Percentiles rank a stretch among this genome's conserved stretches.
phyloP scores from a whole-genome alignment of 495 filamentous ascomycete genomes.

The Daldinia childiae region DNA sequence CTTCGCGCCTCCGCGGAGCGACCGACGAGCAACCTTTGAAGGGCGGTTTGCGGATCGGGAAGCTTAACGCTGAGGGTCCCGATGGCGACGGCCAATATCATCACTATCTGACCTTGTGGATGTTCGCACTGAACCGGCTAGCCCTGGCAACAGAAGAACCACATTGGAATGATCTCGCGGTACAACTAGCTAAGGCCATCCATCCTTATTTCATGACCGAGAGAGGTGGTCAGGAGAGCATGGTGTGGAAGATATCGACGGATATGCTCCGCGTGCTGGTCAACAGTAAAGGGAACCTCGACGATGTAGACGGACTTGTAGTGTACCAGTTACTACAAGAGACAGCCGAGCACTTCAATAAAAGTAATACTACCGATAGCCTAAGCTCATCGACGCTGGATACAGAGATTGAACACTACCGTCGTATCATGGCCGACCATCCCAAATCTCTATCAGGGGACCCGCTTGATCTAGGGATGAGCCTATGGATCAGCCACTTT shows the following conservation, averaged over 20 bases:
- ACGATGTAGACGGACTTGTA: constrained; percentile 69
- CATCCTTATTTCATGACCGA: constrained; percentile 66
- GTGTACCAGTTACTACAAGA: constrained; percentile 64
- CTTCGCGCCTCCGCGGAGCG: constrained; percentile 60
- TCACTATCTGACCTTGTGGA: constrained; percentile 75
- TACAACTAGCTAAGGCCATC: constrained; percentile 66
- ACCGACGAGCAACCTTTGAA: constrained; percentile 63
- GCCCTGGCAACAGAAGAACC: constrained; percentile 60
- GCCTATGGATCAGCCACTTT: constrained; percentile 71
- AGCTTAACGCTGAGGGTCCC: constrained; percentile 58
- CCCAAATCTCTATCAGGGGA: constrained; percentile 63
- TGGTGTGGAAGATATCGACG: constrained; percentile 72
- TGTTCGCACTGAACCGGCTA: constrained; percentile 73
- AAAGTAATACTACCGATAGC: constrained; percentile 31
- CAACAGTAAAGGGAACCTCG: constrained; percentile 66
- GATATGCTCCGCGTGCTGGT: constrained; percentile 64
- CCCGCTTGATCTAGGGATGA: constrained; percentile 71
- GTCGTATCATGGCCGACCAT: constrained; percentile 62
- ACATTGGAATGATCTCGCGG: constrained; percentile 63
- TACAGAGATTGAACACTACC: constrained; percentile 67
- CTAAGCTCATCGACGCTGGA: constrained; percentile 42
- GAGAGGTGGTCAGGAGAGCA: constrained; percentile 48
- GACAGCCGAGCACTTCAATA: constrained; percentile 46
- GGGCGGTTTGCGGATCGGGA: constrained; percentile 73
- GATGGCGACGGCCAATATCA: constrained; percentile 75